These are phyloP conservation scores for Apiospora phragmitis DNA, from an alignment of 2,329 filamentous ascomycete species.

Conservation along the genomic window DNA sequence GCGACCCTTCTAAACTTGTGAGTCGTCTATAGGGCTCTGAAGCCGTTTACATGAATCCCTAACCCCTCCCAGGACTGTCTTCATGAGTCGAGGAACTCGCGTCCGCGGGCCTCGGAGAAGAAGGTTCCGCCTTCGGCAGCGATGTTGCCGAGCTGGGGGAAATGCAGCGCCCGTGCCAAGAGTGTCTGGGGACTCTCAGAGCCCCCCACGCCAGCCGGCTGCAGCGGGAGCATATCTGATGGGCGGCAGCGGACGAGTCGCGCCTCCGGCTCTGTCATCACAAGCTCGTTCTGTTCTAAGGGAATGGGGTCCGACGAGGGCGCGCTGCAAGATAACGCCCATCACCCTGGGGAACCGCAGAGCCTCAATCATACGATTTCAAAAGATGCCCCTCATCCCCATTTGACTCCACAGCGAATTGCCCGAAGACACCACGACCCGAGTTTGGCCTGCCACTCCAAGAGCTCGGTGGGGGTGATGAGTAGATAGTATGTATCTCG, in stretches of 20 bases:
- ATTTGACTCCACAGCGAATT: neutral
- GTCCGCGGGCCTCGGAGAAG: too few species aligned
- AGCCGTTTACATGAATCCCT: neutral
- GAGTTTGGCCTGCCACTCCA: neutral
- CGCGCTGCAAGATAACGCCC: neutral
- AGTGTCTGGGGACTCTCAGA: neutral
- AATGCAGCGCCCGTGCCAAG: neutral
- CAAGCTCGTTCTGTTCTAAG: neutral
- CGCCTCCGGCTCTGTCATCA: neutral
- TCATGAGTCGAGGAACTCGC: neutral
- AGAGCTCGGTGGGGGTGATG: neutral
- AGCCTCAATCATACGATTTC: neutral
- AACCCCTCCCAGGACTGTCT: neutral
- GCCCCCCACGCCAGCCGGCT: neutral
- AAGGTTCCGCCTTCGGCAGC: neutral
- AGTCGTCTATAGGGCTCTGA: neutral
- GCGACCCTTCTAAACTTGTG: neutral
- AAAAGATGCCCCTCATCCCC: neutral
- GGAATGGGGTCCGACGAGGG: neutral
- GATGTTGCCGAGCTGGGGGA: neutral
- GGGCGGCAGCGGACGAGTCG: neutral
- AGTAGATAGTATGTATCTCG: neutral
- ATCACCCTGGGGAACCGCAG: neutral
- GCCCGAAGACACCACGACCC: neutral
- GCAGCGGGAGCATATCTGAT: neutral